Conservation (phyloP, 2,329 filamentous ascomycete genomes). For the Fusarium dimerum region DNA sequence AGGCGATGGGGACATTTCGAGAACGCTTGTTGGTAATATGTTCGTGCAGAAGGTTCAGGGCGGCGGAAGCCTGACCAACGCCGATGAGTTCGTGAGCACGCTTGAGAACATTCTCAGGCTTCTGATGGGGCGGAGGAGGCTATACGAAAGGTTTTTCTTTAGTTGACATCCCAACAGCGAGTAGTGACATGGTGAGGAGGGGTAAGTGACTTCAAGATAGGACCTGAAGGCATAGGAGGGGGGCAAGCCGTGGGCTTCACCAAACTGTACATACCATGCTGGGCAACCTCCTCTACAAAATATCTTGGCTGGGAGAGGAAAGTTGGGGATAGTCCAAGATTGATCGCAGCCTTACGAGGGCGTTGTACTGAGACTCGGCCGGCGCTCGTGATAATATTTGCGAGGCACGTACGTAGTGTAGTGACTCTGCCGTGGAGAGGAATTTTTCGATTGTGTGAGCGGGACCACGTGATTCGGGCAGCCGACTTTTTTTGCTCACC, state of each 20-base stretch:
- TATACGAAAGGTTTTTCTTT: conserved; percentile 37
- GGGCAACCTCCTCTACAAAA: conserved; percentile 52
- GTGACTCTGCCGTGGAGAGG: conserved; percentile 18
- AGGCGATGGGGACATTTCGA: conserved; percentile 93
- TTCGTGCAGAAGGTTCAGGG: conserved; percentile 93
- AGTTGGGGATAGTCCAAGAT: conserved; percentile 38
- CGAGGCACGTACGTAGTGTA: conserved; percentile 25
- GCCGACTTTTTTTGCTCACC: background rate
- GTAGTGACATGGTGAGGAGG: conserved; percentile 27
- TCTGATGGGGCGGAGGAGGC: conserved; percentile 96
- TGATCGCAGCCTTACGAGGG: conserved; percentile 40
- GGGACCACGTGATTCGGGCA: background rate
- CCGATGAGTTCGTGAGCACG: conserved; percentile 98
- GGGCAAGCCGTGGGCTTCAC: conserved; percentile 1
- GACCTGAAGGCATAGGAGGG: conserved; percentile 5
- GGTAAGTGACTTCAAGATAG: conserved; percentile 25
- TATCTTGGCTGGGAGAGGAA: conserved; percentile 40
- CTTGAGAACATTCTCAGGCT: conserved; percentile 99
- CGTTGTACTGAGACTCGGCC: conserved; percentile 39
- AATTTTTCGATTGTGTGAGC: conserved; percentile 43
- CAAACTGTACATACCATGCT: conserved; percentile 44
- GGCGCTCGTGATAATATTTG: conserved; percentile 42
- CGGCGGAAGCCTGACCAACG: conserved; percentile 89
- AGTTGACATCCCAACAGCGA: conserved; percentile 29
- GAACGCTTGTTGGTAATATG: conserved; percentile 98